phyloP scores from a whole-genome alignment of 257 asterid species.

The Parsonsia alboflavescens region DNA sequence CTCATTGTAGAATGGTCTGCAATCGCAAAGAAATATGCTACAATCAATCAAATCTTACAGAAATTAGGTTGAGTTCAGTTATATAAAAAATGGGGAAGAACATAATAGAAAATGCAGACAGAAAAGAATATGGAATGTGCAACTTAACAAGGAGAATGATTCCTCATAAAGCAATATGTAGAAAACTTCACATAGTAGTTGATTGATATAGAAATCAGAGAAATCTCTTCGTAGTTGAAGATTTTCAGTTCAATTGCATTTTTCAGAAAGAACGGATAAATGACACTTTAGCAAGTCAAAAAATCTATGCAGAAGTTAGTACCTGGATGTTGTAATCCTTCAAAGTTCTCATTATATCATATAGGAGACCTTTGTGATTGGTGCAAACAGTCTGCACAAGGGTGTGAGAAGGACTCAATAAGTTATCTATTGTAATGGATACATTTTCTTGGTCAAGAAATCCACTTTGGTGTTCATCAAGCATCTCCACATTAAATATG shows the following conservation, averaged over 20 bases:
- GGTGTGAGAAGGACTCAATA: constrained; percentile 73
- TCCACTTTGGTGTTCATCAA: constrained; percentile 31
- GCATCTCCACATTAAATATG: constrained; percentile 40
- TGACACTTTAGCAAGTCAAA: not conserved
- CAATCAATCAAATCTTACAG: not conserved
- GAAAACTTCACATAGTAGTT: not conserved
- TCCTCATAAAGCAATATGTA: not conserved
- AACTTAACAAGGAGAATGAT: not conserved
- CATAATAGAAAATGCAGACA: not conserved
- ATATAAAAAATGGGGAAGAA: too few relatives aligned
- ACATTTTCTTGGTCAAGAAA: constrained; percentile 39
- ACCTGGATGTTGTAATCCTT: constrained; percentile 91
- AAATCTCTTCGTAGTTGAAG: too few relatives aligned
- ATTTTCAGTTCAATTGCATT: not conserved
- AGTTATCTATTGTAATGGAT: constrained; percentile 61
- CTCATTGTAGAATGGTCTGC: not conserved
- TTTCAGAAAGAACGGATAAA: not conserved
- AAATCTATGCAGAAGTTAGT: constrained; percentile 5
- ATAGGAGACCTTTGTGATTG: constrained; percentile 79
- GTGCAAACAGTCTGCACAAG: constrained; percentile 78
- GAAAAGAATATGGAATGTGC: not conserved
- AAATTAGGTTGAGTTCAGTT: too few relatives aligned
- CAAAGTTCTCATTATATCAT: constrained; percentile 82
- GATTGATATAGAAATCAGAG: too few relatives aligned
- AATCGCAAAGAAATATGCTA: not conserved